A percentile compares a stretch with the other conserved stretches of the same genome.
phyloP scores from a whole-genome alignment of 805 yeast species.

The Wickerhamomyces mucosus region DNA sequence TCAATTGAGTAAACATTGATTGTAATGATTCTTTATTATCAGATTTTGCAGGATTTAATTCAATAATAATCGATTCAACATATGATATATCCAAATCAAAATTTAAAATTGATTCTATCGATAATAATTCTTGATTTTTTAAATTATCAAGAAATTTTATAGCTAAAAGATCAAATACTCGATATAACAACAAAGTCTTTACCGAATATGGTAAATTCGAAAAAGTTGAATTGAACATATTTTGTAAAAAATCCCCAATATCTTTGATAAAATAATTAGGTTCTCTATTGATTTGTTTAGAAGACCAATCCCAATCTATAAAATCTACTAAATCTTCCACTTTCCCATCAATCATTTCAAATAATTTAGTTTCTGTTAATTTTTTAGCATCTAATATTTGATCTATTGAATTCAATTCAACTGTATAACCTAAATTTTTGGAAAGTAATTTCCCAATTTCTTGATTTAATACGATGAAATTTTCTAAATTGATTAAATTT shows the following conservation, averaged over 20 bases:
- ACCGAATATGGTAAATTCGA: slow-evolving; percentile 73
- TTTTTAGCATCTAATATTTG: slow-evolving; percentile 51
- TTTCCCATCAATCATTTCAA: slow-evolving; percentile 72
- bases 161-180: slow-evolving; percentile 81
- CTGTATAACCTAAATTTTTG: slow-evolving; percentile 28
- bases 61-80: slow-evolving; percentile 43
- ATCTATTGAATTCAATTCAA: slow-evolving; percentile 41
- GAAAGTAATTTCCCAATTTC: slow-evolving; percentile 39
- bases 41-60: slow-evolving; percentile 22
- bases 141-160: slow-evolving; percentile 56
- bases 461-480: slow-evolving; percentile 65
- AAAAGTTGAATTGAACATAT: slow-evolving; percentile 78
- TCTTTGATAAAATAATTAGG: slow-evolving; percentile 75
- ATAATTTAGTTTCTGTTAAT: slow-evolving; percentile 70
- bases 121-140: slow-evolving; percentile 37
- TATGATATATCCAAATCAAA: slow-evolving; percentile 76
- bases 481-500: slow-evolving; percentile 79
- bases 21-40: slow-evolving; percentile 41
- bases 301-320: slow-evolving; percentile 79
- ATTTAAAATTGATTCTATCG: slow-evolving; percentile 58
- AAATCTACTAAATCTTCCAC: slow-evolving; percentile 73
- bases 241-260: slow-evolving; percentile 75
- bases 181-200: slow-evolving; percentile 68
- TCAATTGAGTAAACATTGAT: slow-evolving; percentile 67
- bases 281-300: slow-evolving; percentile 38